Percentiles rank a stretch among this genome's conserved stretches.
phyloP scores from a whole-genome alignment of 345 rosid genomes.

The Hibiscus tridactylites region DNA sequence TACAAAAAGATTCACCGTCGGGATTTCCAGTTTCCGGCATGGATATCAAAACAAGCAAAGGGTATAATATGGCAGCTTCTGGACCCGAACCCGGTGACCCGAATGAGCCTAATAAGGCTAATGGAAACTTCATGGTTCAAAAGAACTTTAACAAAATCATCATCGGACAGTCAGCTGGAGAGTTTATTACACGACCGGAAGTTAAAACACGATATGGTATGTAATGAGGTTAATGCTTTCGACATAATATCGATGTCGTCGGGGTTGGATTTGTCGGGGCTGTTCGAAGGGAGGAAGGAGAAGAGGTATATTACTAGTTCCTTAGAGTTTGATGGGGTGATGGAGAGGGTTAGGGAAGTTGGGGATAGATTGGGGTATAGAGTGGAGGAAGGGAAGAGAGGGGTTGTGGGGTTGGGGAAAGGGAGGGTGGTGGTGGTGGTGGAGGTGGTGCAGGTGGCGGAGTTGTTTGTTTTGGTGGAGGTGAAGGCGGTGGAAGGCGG shows the following conservation, averaged over 20 bases:
- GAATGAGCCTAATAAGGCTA: not conserved
- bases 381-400: not conserved
- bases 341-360: not conserved
- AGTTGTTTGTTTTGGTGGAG: not conserved
- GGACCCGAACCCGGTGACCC: not conserved
- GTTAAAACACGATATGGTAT: not conserved
- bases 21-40: not conserved
- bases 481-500: not conserved
- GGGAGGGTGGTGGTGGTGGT: not conserved
- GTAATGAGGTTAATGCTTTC: not conserved
- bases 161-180: not conserved
- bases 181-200: not conserved
- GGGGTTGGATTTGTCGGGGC: not conserved
- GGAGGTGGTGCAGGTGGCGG: not conserved
- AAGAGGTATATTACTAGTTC: not conserved
- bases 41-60: not conserved
- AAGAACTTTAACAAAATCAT: not conserved
- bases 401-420: not conserved
- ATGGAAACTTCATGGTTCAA: not conserved
- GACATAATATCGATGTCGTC: not conserved
- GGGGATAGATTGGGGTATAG: not conserved
- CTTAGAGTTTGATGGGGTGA: not conserved
- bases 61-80: not conserved
- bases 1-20: not conserved
- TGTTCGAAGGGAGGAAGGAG: not conserved